Evolutionary conservation across 139 green algal species (phyloP).

Genomic region (Closterium sp.): DNA sequence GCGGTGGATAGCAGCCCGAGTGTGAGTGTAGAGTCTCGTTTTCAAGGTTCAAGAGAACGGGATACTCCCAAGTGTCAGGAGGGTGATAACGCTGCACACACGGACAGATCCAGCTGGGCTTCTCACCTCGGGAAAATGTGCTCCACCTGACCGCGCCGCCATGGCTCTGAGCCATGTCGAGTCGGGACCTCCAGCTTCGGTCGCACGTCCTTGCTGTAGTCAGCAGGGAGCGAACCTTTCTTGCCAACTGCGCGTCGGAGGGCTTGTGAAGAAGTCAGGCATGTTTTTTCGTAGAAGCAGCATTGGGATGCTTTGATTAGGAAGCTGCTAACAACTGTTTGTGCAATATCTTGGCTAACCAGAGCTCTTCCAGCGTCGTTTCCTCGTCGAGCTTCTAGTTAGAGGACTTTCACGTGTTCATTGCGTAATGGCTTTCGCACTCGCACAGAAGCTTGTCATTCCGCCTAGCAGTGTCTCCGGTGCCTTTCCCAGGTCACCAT

Average conservation of each 20-base stretch:
- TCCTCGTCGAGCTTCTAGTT: no score
- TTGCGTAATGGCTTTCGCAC: not conserved
- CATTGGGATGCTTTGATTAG: no score
- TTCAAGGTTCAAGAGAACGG: not conserved
- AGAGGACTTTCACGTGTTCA: no score
- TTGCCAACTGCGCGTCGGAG: not conserved
- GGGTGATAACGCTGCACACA: no score
- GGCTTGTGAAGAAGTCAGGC: no score
- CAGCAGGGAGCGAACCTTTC: not conserved
- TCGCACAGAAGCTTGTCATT: not conserved
- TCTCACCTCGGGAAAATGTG: no score
- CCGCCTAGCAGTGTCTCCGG: not conserved
- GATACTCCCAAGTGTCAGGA: not conserved
- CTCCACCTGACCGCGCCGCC: not conserved
- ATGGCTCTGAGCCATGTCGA: not conserved
- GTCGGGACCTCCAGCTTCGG: not conserved
- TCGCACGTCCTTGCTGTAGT: not conserved
- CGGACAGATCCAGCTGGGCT: no score
- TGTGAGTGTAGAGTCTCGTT: no score
- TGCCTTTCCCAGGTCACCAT: not conserved
- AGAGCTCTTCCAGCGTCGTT: not conserved
- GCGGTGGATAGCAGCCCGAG: no score
- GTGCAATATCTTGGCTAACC: not conserved
- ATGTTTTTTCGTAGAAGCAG: no score
- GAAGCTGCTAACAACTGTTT: no score